Conservation (phyloP, 805 yeast species). For the Metschnikowia gelsemii region DNA sequence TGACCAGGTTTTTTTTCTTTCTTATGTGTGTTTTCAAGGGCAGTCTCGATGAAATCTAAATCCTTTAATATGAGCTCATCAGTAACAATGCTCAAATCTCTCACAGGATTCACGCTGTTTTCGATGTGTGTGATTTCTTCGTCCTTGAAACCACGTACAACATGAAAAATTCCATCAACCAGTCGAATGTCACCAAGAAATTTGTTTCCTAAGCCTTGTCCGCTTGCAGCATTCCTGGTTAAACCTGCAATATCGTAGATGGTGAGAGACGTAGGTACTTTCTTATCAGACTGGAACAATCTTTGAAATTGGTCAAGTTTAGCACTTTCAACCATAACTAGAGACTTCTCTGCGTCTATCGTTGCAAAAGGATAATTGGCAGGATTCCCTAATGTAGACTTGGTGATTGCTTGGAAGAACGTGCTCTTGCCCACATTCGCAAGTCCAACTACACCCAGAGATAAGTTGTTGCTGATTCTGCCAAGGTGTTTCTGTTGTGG, state of each 20-base stretch:
- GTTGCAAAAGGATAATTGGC: conserved; percentile 99
- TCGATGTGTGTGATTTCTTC: conserved; percentile 24
- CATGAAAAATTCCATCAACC: conserved; percentile 97
- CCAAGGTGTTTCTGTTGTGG: conserved; percentile 18
- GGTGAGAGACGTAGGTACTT: conserved; percentile 90
- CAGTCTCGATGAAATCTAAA: conserved; percentile 60
- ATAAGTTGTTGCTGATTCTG: conserved; percentile 20
- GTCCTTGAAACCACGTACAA: conserved; percentile 73
- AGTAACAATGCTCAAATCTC: conserved; percentile 24
- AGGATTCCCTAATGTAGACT: conserved; percentile 89
- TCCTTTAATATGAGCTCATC: conserved; percentile 66
- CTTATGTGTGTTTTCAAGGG: conserved; percentile 32
- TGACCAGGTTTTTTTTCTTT: conserved; percentile 30
- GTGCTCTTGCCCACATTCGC: conserved; percentile 97
- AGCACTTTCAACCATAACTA: conserved; percentile 89
- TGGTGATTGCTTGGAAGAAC: conserved; percentile 94
- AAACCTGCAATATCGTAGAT: conserved; percentile 97
- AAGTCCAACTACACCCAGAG: conserved; percentile 84
- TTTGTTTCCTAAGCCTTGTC: conserved; percentile 98
- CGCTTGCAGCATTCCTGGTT: conserved; percentile 93
- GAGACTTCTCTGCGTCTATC: conserved; percentile 96
- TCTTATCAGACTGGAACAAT: conserved; percentile 77
- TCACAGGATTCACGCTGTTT: conserved; percentile 20
- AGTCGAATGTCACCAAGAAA: conserved; percentile 95
- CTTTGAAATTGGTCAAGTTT: conserved; percentile 76